Percentiles rank a stretch among this genome's conserved stretches.
phyloP scores from a whole-genome alignment of 257 asterid species.

The Lantana camara region DNA sequence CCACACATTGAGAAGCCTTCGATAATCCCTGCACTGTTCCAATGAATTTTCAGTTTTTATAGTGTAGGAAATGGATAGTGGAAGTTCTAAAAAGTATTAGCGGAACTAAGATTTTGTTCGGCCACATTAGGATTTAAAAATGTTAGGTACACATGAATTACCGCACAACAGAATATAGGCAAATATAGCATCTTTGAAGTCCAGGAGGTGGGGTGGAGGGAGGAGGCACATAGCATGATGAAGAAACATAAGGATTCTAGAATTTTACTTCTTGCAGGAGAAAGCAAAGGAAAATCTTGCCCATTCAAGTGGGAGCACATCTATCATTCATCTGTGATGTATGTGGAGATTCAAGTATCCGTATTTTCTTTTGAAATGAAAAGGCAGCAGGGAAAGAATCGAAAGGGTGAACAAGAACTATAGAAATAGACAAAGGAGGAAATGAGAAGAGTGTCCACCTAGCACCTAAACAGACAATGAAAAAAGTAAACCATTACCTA shows the following conservation, averaged over 20 bases:
- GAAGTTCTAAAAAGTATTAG: constrained; percentile 11
- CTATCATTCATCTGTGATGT: constrained; percentile 8
- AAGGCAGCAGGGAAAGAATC: constrained; percentile 12
- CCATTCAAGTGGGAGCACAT: constrained; percentile 9
- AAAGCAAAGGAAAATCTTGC: constrained; percentile 20
- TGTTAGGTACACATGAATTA: constrained; percentile 7
- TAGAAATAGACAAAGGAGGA: neutral
- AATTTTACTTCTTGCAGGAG: neutral
- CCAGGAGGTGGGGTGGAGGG: neutral
- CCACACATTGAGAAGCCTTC: constrained; percentile 99
- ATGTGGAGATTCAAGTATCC: neutral
- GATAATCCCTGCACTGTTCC: constrained; percentile 96
- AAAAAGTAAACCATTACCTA: constrained; percentile 51
- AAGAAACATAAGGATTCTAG: no score
- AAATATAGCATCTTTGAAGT: neutral
- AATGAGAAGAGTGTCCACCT: no score
- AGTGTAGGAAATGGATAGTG: neutral
- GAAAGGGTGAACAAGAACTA: constrained; percentile 13
- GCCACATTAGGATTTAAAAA: constrained; percentile 16
- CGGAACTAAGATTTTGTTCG: constrained; percentile 8
- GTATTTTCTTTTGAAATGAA: neutral
- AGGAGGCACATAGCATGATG: no score
- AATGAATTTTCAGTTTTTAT: constrained; percentile 18
- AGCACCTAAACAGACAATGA: no score
- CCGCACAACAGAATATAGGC: constrained; percentile 12